Conservation (phyloP, 169 alveolate species). For the Eimeria praecox region DNA sequence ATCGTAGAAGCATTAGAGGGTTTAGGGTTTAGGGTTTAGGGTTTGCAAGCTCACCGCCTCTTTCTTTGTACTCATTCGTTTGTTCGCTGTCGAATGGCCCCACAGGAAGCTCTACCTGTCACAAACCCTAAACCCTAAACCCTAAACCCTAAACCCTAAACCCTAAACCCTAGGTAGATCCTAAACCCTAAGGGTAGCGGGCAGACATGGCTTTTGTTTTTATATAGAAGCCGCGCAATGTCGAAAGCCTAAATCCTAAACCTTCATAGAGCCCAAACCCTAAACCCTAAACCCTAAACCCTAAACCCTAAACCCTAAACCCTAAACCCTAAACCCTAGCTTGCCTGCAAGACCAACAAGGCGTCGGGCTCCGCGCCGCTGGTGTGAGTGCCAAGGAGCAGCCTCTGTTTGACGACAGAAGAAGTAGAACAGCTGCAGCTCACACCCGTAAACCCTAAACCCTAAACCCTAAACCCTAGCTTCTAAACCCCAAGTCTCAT, state of each 20-base stretch:
- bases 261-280: neutral
- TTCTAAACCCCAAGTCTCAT: neutral
- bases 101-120: constrained; percentile 29
- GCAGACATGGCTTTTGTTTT: too few species aligned
- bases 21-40: too few species aligned
- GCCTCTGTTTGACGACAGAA: constrained; percentile 39
- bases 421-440: constrained; percentile 7
- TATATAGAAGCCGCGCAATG: too few species aligned
- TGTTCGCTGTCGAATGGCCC: constrained; percentile 14
- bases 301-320: neutral
- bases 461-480: neutral
- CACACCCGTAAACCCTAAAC: neutral
- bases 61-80: constrained; percentile 28
- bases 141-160: constrained; percentile 47
- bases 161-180: constrained; percentile 5
- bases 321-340: constrained; percentile 17
- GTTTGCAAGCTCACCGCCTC: constrained; percentile 38
- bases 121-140: constrained; percentile 56
- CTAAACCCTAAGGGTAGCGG: neutral
- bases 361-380: constrained; percentile 62
- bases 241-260: constrained; percentile 21
- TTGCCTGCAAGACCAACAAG: constrained; percentile 43
- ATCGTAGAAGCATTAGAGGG: too few species aligned
- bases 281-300: neutral
- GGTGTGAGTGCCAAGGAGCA: constrained; percentile 65